Conservation (phyloP, 306 rosid genomes). For the Pachyrhizus erosus region DNA sequence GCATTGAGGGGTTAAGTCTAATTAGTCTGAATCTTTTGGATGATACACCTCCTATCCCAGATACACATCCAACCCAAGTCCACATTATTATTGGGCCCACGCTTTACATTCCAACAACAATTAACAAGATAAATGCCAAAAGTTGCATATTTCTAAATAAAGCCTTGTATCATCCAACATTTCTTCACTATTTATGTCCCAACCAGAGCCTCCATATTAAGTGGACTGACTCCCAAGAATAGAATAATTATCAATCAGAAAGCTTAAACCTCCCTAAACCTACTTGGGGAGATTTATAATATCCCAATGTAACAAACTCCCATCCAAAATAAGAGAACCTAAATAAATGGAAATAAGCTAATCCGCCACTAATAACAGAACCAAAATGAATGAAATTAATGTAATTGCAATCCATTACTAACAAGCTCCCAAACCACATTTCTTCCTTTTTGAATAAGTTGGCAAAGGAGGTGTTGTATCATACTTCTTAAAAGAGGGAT, state of each 20-base stretch:
- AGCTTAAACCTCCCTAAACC: background rate
- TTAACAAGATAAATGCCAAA: constrained; percentile 10
- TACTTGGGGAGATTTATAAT: background rate
- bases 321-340: background rate
- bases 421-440: no score
- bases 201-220: background rate
- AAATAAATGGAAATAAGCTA: no score
- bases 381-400: no score
- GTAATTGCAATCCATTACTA: no score
- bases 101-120: background rate
- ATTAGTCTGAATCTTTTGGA: no score
- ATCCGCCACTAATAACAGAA: no score
- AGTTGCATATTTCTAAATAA: background rate
- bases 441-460: no score
- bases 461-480: background rate
- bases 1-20: no score
- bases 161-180: background rate
- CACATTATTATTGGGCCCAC: no score
- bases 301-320: background rate
- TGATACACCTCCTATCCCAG: no score
- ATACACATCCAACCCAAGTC: no score
- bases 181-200: background rate
- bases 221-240: background rate
- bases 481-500: background rate
- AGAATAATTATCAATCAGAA: background rate